Conservation (phyloP, 495 filamentous ascomycete species). For the Geopyxis carbonaria region DNA sequence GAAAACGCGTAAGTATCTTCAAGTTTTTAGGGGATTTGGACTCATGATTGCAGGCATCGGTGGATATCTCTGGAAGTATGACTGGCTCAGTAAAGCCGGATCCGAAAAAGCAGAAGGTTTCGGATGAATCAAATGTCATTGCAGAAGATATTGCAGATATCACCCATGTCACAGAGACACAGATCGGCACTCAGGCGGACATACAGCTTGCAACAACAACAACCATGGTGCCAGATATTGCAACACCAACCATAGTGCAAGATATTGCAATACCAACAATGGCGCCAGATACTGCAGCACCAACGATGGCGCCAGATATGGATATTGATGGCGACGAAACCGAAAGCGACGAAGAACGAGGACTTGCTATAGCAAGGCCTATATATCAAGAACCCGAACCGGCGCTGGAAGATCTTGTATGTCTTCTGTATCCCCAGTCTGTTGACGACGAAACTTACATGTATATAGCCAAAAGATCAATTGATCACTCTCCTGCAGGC, state of each 20-base stretch:
- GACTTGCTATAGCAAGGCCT: neutral
- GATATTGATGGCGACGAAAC: constrained; percentile 1
- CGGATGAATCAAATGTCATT: constrained; percentile 5
- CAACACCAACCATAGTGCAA: constrained; percentile 1
- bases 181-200: neutral
- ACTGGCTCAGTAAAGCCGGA: too few relatives aligned
- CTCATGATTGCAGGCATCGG: too few relatives aligned
- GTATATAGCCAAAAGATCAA: constrained; percentile 12
- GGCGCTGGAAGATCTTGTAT: constrained; percentile 11
- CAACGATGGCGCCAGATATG: neutral
- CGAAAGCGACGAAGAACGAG: constrained; percentile 5
- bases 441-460: constrained; percentile 2
- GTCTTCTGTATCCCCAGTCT: neutral
- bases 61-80: too few relatives aligned
- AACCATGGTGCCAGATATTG: neutral
- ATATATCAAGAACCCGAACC: neutral
- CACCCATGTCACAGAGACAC: constrained; percentile 18
- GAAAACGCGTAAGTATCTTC: too few relatives aligned
- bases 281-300: neutral
- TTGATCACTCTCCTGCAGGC: constrained; percentile 7
- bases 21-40: too few relatives aligned
- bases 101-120: constrained; percentile 7
- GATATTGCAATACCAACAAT: constrained; percentile 1
- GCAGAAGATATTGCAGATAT: constrained; percentile 11
- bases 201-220: neutral